phyloP scores from a whole-genome alignment of 2,329 filamentous ascomycete genomes.

The Fusarium sp. region DNA sequence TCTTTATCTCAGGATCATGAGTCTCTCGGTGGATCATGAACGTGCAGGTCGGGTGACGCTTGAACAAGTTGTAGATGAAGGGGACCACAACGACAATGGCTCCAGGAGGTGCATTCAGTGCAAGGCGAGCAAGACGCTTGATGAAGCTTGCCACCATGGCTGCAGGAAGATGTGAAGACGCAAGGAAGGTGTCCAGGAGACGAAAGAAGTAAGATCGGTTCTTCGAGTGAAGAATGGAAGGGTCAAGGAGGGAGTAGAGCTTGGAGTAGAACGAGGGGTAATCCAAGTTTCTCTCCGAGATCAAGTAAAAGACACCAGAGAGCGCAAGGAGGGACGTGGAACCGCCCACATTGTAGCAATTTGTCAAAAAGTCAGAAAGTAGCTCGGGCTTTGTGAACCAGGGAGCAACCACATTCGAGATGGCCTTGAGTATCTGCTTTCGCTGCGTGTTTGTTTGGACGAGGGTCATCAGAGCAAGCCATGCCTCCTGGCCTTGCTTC shows the following conservation, averaged over 20 bases:
- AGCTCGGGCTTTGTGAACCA: constrained; percentile 91
- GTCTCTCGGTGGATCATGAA: constrained; percentile 92
- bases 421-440: constrained; percentile 78
- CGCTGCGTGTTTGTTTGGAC: constrained; percentile 75
- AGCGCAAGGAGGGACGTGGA: constrained; percentile 87
- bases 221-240: constrained; percentile 88
- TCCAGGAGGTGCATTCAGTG: constrained; percentile 87
- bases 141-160: constrained; percentile 93
- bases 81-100: constrained; percentile 90
- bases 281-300: constrained; percentile 91
- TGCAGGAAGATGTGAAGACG: constrained; percentile 90
- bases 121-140: constrained; percentile 86
- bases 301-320: constrained; percentile 93
- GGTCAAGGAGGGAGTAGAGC: constrained; percentile 90
- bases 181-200: constrained; percentile 87
- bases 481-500: constrained; percentile 83
- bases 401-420: constrained; percentile 81
- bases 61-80: constrained; percentile 95
- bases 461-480: constrained; percentile 79
- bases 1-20: constrained; percentile 65
- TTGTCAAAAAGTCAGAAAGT: constrained; percentile 95
- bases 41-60: constrained; percentile 86
- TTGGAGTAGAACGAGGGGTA: constrained; percentile 95
- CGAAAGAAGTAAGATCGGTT: constrained; percentile 94
- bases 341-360: constrained; percentile 87